Evolutionary conservation across 192 early-diverging fungal species (phyloP).

Genomic region (Gaertneriomyces semiglobifer): DNA sequence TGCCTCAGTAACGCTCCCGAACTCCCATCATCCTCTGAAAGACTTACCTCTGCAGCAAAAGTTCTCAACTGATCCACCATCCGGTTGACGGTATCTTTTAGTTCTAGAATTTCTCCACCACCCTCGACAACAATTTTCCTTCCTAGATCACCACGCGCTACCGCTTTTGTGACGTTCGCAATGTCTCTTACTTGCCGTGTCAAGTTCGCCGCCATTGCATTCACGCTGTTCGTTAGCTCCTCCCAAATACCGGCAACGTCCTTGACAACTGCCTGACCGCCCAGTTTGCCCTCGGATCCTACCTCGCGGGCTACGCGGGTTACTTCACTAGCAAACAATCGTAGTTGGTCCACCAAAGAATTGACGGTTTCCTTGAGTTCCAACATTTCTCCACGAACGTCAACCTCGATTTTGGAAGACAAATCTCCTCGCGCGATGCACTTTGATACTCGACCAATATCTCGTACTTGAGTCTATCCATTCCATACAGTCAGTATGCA

Average conservation of each 20-base stretch:
- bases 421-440: constrained; percentile 60
- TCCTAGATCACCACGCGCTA: constrained; percentile 58
- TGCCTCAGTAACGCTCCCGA: too few relatives aligned
- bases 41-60: constrained; percentile 56
- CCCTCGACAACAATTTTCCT: constrained; percentile 60
- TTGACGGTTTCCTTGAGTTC: constrained; percentile 72
- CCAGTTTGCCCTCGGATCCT: constrained; percentile 59
- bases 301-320: constrained; percentile 53
- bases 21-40: not conserved
- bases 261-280: constrained; percentile 59
- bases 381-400: constrained; percentile 65
- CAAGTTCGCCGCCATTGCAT: constrained; percentile 62
- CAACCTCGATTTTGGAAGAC: constrained; percentile 56
- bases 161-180: constrained; percentile 59
- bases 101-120: constrained; percentile 57
- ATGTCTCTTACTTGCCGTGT: constrained; percentile 63
- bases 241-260: constrained; percentile 47
- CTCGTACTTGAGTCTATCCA: constrained; percentile 52
- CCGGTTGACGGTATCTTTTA: constrained; percentile 60
- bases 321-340: constrained; percentile 70
- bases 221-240: constrained; percentile 60
- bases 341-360: constrained; percentile 66
- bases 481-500: not conserved
- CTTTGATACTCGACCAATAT: constrained; percentile 58
- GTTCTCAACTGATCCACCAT: constrained; percentile 58